Conservation (phyloP, 2,329 filamentous ascomycete species). For the Stagonosporopsis cucurbitacearum region DNA sequence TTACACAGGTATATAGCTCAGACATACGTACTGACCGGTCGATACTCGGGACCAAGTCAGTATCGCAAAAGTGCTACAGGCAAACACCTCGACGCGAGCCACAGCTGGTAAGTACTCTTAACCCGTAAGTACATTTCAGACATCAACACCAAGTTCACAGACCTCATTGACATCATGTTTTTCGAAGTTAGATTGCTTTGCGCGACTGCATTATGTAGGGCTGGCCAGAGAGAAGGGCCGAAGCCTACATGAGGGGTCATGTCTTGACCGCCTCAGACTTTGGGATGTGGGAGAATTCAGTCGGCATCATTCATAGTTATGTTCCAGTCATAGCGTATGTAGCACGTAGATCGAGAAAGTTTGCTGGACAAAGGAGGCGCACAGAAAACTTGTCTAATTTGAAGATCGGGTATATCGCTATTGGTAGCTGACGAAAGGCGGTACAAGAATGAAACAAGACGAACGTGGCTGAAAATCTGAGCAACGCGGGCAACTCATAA, state of each 20-base stretch:
- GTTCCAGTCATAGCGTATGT: not conserved
- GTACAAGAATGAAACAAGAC: not conserved
- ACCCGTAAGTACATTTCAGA: not conserved
- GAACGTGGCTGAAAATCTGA: not conserved
- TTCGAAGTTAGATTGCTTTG: not conserved
- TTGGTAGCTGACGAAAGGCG: not conserved
- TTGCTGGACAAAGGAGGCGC: not conserved
- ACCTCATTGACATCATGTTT: not conserved
- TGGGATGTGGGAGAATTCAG: too few relatives aligned
- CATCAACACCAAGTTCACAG: not conserved
- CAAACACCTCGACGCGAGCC: not conserved
- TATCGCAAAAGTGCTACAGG: not conserved
- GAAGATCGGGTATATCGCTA: slow-evolving; percentile 6
- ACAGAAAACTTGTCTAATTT: not conserved
- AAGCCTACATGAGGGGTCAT: not conserved
- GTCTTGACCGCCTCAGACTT: not conserved
- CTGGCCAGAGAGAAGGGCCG: not conserved
- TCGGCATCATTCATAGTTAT: too few relatives aligned
- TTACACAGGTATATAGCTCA: not conserved
- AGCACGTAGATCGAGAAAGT: not conserved
- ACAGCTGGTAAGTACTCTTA: not conserved
- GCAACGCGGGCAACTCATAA: not conserved
- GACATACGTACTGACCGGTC: not conserved
- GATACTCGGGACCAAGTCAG: not conserved
- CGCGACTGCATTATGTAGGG: not conserved